Evolutionary conservation across 2,329 filamentous ascomycete species (phyloP).

Genomic region (Periconia macrospinosa): DNA sequence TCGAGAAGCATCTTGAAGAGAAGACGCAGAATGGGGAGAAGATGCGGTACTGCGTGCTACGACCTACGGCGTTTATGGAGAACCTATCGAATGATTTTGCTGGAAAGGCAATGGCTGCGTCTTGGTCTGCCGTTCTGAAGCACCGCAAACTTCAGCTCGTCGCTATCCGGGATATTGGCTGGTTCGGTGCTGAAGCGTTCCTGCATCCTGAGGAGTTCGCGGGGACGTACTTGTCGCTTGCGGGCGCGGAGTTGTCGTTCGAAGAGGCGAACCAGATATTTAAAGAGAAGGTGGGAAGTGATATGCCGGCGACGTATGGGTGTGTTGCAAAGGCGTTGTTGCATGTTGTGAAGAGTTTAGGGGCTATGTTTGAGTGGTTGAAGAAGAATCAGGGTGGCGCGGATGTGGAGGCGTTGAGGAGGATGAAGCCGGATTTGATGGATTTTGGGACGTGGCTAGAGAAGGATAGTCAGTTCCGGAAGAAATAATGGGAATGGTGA

Average conservation of each 20-base stretch:
- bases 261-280: constrained; percentile 47
- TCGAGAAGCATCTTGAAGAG: constrained; percentile 60
- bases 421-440: constrained; percentile 47
- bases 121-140: constrained; percentile 12
- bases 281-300: constrained; percentile 45
- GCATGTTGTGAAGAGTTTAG: constrained; percentile 41
- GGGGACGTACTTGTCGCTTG: constrained; percentile 47
- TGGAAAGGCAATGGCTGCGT: constrained; percentile 17
- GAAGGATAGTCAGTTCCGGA: constrained; percentile 43
- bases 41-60: constrained; percentile 61
- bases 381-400: constrained; percentile 44
- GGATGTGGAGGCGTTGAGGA: constrained; percentile 44
- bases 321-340: constrained; percentile 36
- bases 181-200: constrained; percentile 52
- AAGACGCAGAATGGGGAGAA: constrained; percentile 29
- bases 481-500: background rate
- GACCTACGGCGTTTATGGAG: constrained; percentile 63
- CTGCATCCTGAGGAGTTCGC: constrained; percentile 45
- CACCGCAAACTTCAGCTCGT: constrained; percentile 37
- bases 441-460: constrained; percentile 50
- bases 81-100: constrained; percentile 48
- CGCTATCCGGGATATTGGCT: constrained; percentile 50
- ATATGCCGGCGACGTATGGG: constrained; percentile 44
- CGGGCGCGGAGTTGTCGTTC: constrained; percentile 53
- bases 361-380: constrained; percentile 51